phyloP scores from a whole-genome alignment of 176 grass and related monocot species.

The bread wheat (Triticum aestivum) region IWGSC_CS_RefSeq_v2.1 NC_057800.1:76331485-76331984 shows the following conservation, averaged over 20 bases:
- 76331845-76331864: background rate
- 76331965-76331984: background rate
- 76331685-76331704: conserved; percentile 1
- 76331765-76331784: background rate
- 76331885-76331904: conserved; percentile 6
- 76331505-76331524: background rate
- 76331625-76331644: background rate
- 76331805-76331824: conserved; percentile 7
- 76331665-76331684: background rate
- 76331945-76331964: background rate
- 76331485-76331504: background rate
- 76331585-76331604: background rate
- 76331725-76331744: too few relatives aligned
- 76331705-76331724: background rate
- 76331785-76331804: too few relatives aligned
- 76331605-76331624: background rate
- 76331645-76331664: background rate
- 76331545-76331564: background rate
- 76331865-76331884: background rate
- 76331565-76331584: background rate
- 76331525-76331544: background rate
- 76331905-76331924: conserved; percentile 10
- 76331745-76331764: background rate
- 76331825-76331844: conserved; percentile 5
- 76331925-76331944: conserved; percentile 22